Evolutionary conservation across 1,284 basidiomycete species (phyloP).

Genomic region (Apiotrichum brassicae): DNA sequence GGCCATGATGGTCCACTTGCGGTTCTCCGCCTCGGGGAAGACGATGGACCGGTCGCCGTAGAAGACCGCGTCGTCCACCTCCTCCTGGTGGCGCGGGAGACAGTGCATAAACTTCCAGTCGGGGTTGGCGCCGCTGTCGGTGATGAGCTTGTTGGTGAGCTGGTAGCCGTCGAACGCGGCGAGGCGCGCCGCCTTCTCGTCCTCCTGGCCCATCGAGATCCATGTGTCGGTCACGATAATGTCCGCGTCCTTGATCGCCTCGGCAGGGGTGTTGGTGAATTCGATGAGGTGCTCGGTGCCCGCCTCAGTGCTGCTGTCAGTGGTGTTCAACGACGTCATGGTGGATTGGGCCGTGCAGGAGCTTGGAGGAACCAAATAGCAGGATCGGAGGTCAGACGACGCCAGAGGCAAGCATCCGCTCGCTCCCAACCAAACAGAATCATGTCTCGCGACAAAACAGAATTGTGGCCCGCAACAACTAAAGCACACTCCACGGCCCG

Average conservation of each 20-base stretch:
- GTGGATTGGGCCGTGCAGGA: background rate
- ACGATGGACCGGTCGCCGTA: conserved; percentile 49
- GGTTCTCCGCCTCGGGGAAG: conserved; percentile 61
- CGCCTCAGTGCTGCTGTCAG: conserved; percentile 36
- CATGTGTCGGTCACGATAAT: conserved; percentile 94
- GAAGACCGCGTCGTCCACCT: conserved; percentile 86
- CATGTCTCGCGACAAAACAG: no score
- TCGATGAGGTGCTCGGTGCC: conserved; percentile 33
- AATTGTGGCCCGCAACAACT: background rate
- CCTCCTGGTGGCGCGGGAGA: conserved; percentile 82
- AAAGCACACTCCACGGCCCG: background rate
- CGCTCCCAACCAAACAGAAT: no score
- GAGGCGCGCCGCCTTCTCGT: conserved; percentile 81
- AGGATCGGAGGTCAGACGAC: no score
- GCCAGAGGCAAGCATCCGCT: no score
- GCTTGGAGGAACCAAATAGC: background rate
- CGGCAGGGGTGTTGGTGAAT: conserved; percentile 56
- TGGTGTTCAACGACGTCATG: background rate
- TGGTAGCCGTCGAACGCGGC: conserved; percentile 89
- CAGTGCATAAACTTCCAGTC: conserved; percentile 97
- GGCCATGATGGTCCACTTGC: conserved; percentile 92
- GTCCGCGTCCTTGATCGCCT: conserved; percentile 84
- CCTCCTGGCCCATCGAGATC: conserved; percentile 99
- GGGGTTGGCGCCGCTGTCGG: conserved; percentile 69
- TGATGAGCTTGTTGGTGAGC: conserved; percentile 78